Percentiles rank a stretch among this genome's conserved stretches.
Conservation (phyloP, 2,329 filamentous ascomycete genomes). For the Talaromyces sp. region DNA sequence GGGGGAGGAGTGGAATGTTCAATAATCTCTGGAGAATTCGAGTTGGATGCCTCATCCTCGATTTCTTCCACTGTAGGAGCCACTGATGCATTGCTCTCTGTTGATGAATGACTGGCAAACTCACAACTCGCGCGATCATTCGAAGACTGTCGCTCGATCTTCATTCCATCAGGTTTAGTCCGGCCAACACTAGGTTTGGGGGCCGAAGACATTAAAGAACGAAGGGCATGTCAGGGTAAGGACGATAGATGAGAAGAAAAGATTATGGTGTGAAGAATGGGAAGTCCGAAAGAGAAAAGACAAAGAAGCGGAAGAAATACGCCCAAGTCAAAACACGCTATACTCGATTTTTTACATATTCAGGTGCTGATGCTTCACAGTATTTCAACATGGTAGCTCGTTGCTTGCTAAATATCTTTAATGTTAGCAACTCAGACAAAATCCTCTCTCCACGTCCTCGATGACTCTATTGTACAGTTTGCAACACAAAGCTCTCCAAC, state of each 20-base stretch:
- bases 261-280: background rate
- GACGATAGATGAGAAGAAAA: background rate
- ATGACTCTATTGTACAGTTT: background rate
- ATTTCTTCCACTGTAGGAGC: background rate
- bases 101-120: no score
- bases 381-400: no score
- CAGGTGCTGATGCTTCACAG: background rate
- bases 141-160: no score
- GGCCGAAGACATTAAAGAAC: background rate
- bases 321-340: background rate
- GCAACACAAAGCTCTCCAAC: background rate
- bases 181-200: background rate
- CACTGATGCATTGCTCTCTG: no score
- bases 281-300: background rate
- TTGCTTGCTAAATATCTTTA: background rate
- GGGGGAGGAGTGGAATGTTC: no score
- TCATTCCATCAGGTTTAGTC: no score
- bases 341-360: background rate
- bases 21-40: background rate
- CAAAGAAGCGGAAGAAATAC: background rate
- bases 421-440: background rate
- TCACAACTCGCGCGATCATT: no score
- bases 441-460: no score
- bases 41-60: background rate
- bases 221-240: background rate